A percentile compares a stretch with the other conserved stretches of the same genome.
Evolutionary conservation across 495 filamentous ascomycete species (phyloP).

Genomic region (Neurospora sp.): DNA sequence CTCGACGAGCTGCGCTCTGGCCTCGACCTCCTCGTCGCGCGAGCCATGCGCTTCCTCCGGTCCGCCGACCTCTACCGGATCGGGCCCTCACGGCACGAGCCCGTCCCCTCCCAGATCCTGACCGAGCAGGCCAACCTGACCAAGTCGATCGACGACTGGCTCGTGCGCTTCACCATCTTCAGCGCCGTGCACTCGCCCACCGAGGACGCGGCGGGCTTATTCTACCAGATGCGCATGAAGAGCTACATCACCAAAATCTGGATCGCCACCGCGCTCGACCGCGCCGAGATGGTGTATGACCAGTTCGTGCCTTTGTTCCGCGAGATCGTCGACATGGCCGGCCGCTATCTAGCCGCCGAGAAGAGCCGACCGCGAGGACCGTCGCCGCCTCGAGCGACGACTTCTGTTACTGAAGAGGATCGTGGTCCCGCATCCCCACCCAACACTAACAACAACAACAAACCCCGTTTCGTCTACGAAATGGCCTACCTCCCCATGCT

Average conservation of each 20-base stretch:
- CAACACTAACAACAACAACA: background rate
- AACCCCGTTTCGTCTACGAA: conserved; percentile 32
- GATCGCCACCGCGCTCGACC: conserved; percentile 15
- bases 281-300: conserved; percentile 21
- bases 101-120: conserved; percentile 4
- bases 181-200: background rate
- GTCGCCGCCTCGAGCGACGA: background rate
- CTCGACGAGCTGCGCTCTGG: conserved; percentile 14
- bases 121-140: conserved; percentile 2
- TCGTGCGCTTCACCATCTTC: conserved; percentile 14
- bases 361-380: background rate
- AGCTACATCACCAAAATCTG: conserved; percentile 12
- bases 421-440: background rate
- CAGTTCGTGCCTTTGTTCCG: conserved; percentile 12
- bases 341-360: background rate
- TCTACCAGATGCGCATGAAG: conserved; percentile 13
- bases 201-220: background rate
- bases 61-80: conserved; percentile 14
- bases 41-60: conserved; percentile 18
- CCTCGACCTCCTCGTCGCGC: conserved; percentile 20
- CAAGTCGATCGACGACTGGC: conserved; percentile 14
- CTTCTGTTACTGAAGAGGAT: conserved; percentile 5
- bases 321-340: conserved; percentile 12
- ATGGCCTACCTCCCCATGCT: conserved; percentile 34
- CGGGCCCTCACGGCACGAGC: conserved; percentile 5